Base-by-base conservation (phyloP, 2,329 filamentous ascomycete genomes). In the Hymenoscyphus linearis region DNA sequence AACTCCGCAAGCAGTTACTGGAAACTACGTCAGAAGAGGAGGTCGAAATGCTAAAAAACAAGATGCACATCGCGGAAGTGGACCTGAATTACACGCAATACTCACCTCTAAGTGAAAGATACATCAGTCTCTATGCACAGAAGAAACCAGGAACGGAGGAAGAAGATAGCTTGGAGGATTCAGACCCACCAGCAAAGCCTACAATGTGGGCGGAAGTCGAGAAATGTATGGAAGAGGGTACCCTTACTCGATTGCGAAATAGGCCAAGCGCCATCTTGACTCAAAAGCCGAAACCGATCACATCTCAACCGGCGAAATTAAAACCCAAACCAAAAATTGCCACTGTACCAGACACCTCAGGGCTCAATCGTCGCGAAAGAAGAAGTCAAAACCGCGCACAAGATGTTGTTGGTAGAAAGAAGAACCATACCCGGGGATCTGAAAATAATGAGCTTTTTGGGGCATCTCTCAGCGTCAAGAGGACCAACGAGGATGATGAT, bases 21-120 rank as follows among this genome's bases (percentile, higher is more conserved):
- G 75, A 79, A 54, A 74, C 78, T 18, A 77, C 79, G 57, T 80
- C 82, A 37, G 73, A 78, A 1, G 78, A 81, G 55, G 82, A 85
- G 66, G 75, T 76, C 37, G 76, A 80, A 57, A 74, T 74, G 59
- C 73, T 90, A 55, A 77, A 83, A 67, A 74, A 74, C 6, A 79
- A 85, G 62, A 77, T 90, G n/a, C 87, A 90, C 71, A 78, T 84
- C 26, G 85, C 85, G 27, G 83, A 92, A 70, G 83, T 93, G 13
- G 90, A 93, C 70, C 78, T 89, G 64, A 86, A 90, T 68, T 95
- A 95, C 71, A 85, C 89, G 1, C 81, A 84, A 58, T 88, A 87
- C 74, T 89, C 84, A 64, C 90, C 90, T 1, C 82, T 89, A 52
- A 79, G 86, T 68, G 85, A 90, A 73, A 78, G 81, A 25, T 95